Evolutionary conservation across 2,329 filamentous ascomycete genomes (phyloP), one percentile per base, ranked within the genome.

Genomic region (Aspergillaceae sp.): DNA sequence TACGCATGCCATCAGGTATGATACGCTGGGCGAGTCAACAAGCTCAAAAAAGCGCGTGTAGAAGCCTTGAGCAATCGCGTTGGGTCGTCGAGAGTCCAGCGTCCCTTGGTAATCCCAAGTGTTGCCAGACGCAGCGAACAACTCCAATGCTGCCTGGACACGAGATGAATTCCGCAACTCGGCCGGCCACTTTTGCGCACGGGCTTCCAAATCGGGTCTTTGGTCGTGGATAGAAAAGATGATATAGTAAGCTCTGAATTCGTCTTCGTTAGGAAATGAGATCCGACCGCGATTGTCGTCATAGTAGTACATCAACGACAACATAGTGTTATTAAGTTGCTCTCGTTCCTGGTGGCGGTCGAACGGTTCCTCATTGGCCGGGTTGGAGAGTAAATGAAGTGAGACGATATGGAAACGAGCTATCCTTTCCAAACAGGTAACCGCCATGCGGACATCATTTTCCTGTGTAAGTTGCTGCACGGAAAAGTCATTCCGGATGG

Each of bases 1-100:
- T 27, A 81, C 77, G 60, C 80, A 83, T 5, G 75, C 79, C 74
- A 81, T 78, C 5, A 83, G 64, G 55, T 82, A 84, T 0, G 80
- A 78, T 1, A 79, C 72, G 30, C 70, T 66, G 3, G 68, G 68
- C 1, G 79, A 82, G 45, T 70, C 68, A 37, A 83, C 61, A 11
- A 80, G 55, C 7, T 66, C 69, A 71, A 80, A 84, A 53, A 83
- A 83, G 2, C 69, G 67, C 41, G 72, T 64, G 61, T 76, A 79
- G 49, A 82, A 78, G 28, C 75, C 75, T 50, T 79, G 77, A 5
- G 77, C 78, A 45, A 80, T 72, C 5, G 74, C 64, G 53, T 77
- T 76, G 4, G 66, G 66, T 41, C 70, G 66, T 44, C 66, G 66
- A 10, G 74, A 68, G 48, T 74, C 70, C 4, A 80, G 64, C 30